Percentiles rank a stretch among this genome's conserved stretches.
These are phyloP conservation scores for Entrophospora sp. DNA, from an alignment of 192 early-diverging fungal genomes.

Conservation along the genomic window DNA sequence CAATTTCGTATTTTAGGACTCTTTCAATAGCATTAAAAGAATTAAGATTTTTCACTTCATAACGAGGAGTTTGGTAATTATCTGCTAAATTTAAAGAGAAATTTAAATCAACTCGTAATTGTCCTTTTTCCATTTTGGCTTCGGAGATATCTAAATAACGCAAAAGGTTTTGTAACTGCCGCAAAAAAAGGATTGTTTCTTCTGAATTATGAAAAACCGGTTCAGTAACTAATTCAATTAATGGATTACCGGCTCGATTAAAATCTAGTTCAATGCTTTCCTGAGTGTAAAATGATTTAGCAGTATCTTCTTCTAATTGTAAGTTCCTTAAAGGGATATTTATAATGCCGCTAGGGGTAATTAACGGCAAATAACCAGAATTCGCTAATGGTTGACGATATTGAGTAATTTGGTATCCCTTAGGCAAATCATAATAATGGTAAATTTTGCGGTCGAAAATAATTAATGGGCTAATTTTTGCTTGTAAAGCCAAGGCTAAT, in stretches of 20 bases:
- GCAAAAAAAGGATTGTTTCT: neutral
- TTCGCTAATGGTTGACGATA: neutral
- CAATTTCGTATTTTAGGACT: neutral
- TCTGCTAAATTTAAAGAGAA: neutral
- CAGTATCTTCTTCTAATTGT: constrained; percentile 4
- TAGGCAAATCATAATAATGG: constrained; percentile 1
- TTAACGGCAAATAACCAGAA: neutral
- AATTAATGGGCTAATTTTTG: neutral
- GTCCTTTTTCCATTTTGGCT: constrained; percentile 6
- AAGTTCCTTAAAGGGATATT: neutral
- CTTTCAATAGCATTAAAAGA: neutral
- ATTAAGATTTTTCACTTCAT: constrained; percentile 5
- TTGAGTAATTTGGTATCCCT: constrained; percentile 10
- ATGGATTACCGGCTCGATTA: neutral
- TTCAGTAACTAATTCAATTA: constrained; percentile 5
- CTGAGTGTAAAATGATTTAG: neutral
- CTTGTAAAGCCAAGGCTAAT: neutral
- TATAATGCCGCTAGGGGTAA: neutral
- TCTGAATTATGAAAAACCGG: neutral
- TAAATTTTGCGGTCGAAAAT: constrained; percentile 8
- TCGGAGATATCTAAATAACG: neutral
- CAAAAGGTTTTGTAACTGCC: neutral
- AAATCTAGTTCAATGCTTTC: neutral
- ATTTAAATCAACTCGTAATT: constrained; percentile 1
- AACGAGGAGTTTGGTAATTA: neutral